Conservation (phyloP, 306 rosid genomes). For the Cucurbita ficifolia region DNA sequence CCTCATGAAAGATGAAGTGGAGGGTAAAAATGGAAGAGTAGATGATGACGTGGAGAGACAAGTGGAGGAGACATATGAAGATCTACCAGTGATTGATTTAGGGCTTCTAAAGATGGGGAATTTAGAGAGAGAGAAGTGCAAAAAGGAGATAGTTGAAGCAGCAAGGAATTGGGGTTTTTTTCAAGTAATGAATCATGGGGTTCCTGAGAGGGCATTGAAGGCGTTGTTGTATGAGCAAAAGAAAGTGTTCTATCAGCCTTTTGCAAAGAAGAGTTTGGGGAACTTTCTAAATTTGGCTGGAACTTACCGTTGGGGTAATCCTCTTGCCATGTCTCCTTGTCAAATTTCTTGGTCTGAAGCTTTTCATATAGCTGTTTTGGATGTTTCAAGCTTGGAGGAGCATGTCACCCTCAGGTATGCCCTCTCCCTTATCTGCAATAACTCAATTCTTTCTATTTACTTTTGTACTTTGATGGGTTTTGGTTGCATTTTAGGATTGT, state of each 20-base stretch:
- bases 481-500: not conserved
- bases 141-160: conserved; percentile 34
- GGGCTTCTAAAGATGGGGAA: conserved; percentile 10
- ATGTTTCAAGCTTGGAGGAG: conserved; percentile 24
- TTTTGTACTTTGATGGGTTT: not conserved
- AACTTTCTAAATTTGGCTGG: conserved; percentile 26
- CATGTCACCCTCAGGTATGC: conserved; percentile 32
- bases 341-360: conserved; percentile 75
- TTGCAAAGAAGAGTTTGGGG: conserved; percentile 16
- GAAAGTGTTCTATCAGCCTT: conserved; percentile 33
- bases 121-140: conserved; percentile 28
- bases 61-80: conserved; percentile 28
- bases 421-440: too few relatives aligned
- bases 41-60: not conserved
- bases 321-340: conserved; percentile 22
- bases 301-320: conserved; percentile 60
- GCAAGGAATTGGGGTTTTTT: conserved; percentile 60
- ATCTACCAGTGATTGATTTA: conserved; percentile 49
- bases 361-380: conserved; percentile 30
- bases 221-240: conserved; percentile 26
- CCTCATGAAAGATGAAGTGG: conserved; percentile 3
- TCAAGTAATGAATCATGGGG: conserved; percentile 56
- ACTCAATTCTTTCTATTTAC: not conserved
- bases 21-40: not conserved
- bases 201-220: conserved; percentile 23